Base-by-base conservation (phyloP, 192 early-diverging fungal species). In the Rhizoclosmatium globosum region DNA sequence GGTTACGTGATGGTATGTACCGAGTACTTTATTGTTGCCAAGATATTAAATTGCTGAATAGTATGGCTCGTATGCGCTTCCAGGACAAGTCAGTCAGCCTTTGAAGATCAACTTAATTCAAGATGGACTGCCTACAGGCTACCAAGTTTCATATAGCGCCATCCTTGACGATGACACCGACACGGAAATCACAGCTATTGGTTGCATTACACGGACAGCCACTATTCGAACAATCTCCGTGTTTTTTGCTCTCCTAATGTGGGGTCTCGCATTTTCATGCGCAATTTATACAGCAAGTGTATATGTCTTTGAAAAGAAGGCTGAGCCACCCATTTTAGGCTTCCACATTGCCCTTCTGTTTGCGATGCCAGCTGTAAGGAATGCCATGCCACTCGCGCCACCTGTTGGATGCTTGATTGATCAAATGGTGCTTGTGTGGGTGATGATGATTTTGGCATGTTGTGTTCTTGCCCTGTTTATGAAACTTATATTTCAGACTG, bases 381-480 rank as follows among this genome's bases (percentile, higher is more conserved):
- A 72, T 41, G 56, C 71, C 2, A 72, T 72, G 71, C 71, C 71
- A 23, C 11, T 19, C 56, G 71, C 71, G 21, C 71, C 71, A 6
- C 21, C 56, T 2, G 21, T 58, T 17, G 71, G 71, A 39, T 17
- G 15, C 15, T 21, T 72, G 23, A 58, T 72, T 59, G 71, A 72
- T 42, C 50, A 72, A 42, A 21, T 48, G 9, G 71, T 72, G 50
- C 58, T 72, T 47, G 56, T 72, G 17, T 72, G 71, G 71, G 71
- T n/a, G 17, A 72, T 72, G 71, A 19, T 58, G 56, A 19, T 72
- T 11, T 48, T 72, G 47, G 67, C 67, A 13, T 31, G 11, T 13
- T 68, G 67, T 41, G 42, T n/a, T n/a, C 9, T 9, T 56, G 19
- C 11, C 19, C 53, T 56, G 53, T 56, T 56, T 1, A 15, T 9